Evolutionary conservation across 345 rosid species (phyloP), one percentile per base, ranked within the genome.

Genomic region (Acer campestre): DNA sequence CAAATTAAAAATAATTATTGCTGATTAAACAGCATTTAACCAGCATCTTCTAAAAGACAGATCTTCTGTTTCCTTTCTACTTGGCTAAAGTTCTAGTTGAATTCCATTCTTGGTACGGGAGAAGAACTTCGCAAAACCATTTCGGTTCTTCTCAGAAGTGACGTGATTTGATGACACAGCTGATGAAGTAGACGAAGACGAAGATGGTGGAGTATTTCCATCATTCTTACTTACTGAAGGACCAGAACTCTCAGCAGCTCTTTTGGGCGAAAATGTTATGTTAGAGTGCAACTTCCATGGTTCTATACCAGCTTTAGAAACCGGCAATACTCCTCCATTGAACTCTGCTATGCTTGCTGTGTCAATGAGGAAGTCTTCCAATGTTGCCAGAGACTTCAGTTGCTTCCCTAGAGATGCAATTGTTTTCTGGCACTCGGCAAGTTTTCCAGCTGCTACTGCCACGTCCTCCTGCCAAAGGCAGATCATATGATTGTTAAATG

Each of bases 281-380:
- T 86, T 88, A 20, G 90, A 86, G 81, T 81, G 89, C 62, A 84
- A 80, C 78, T 74, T 93, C 94, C 97, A 87, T 23, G 77, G 84
- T 79, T 89, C 97, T 61, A 78, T 85, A 73, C 73, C 69, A 49
- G 73, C 71, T 55, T 64, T 75, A 29, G 83, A 77, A 71, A 74
- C 67, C 72, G 73, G 62, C 40, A 87, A 68, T 82, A 75, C 81
- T 59, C 67, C 79, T 2, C 67, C 70, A 73, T 85, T 62, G 55
- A 88, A 82, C 64, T 83, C 89, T 0, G 89, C 88, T 80, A 90
- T 78, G 81, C 88, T 85, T 4, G 84, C 77, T 56, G 97, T 91
- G 85, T 95, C 98, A 2, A 90, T 84, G 78, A 95, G 86, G 88
- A 95, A 95, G 81, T 95, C 99, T 82, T 95, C 98, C 18, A 93